These are phyloP conservation scores for Tolypocladium nubicola DNA, from an alignment of 2,329 filamentous ascomycete species.

Conservation along the genomic window DNA sequence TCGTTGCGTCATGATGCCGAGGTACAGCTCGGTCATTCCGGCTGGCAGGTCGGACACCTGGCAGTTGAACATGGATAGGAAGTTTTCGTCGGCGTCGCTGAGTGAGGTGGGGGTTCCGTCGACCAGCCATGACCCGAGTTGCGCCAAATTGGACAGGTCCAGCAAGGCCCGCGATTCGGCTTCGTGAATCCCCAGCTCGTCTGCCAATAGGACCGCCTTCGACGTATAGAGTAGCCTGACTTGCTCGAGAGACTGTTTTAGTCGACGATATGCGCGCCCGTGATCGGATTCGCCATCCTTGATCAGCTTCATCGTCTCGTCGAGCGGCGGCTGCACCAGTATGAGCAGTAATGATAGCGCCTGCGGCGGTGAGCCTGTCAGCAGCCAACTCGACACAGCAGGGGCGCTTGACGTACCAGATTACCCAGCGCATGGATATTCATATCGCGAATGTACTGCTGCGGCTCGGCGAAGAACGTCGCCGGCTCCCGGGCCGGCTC, in stretches of 20 bases:
- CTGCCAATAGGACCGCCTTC: slow-evolving; percentile 19
- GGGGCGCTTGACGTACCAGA: slow-evolving; percentile 20
- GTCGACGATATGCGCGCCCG: slow-evolving; percentile 17
- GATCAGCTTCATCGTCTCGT: slow-evolving; percentile 22
- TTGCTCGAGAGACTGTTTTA: slow-evolving; percentile 21
- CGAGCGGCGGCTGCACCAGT: slow-evolving; percentile 24
- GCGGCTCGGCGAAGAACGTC: slow-evolving; percentile 24
- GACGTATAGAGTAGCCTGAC: slow-evolving; percentile 22
- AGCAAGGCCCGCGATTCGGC: slow-evolving; percentile 24
- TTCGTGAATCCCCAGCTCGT: slow-evolving; percentile 22
- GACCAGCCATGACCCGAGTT: slow-evolving; percentile 30
- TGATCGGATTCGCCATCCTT: slow-evolving; percentile 22
- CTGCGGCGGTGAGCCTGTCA: slow-evolving; percentile 12
- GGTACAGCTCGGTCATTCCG: slow-evolving; percentile 30
- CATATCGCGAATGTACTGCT: slow-evolving; percentile 25
- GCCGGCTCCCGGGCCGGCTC: slow-evolving; percentile 17
- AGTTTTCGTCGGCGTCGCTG: slow-evolving; percentile 31
- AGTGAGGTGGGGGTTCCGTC: slow-evolving; percentile 27
- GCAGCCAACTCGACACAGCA: slow-evolving; percentile 1
- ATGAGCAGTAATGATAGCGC: slow-evolving; percentile 27
- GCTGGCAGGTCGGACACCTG: slow-evolving; percentile 33
- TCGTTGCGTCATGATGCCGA: slow-evolving; percentile 36
- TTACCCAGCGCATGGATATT: slow-evolving; percentile 29
- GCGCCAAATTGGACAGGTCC: slow-evolving; percentile 38
- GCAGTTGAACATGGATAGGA: slow-evolving; percentile 33